Evolutionary conservation across 2,329 filamentous ascomycete genomes (phyloP).

Genomic region (Hymenoscyphus repandus): DNA sequence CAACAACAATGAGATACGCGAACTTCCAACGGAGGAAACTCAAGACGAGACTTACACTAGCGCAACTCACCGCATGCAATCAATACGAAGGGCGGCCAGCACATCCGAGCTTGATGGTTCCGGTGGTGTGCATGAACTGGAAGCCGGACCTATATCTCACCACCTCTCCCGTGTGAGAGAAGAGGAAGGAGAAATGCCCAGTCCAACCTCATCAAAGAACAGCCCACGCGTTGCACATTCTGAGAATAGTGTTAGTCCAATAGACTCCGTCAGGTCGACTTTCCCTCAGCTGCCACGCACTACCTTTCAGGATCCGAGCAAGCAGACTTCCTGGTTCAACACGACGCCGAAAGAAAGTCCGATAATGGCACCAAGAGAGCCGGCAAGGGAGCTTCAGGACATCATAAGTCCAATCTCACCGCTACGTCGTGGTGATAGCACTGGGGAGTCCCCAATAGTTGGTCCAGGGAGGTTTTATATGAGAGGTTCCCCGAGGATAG

Average conservation of each 20-base stretch:
- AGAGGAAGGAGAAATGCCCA: neutral
- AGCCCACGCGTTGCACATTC: neutral
- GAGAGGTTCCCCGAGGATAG: neutral
- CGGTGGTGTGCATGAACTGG: neutral
- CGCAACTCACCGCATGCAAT: neutral
- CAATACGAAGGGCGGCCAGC: neutral
- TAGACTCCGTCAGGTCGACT: neutral
- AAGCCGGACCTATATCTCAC: neutral
- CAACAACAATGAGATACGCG: neutral
- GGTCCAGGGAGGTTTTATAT: neutral
- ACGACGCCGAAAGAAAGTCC: neutral
- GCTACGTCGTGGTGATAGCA: neutral
- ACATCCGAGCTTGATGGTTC: constrained; percentile 1
- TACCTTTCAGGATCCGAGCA: neutral
- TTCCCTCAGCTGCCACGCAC: neutral
- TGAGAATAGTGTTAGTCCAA: neutral
- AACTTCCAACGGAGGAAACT: neutral
- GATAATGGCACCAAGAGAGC: neutral
- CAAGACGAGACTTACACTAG: neutral
- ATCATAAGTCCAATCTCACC: neutral
- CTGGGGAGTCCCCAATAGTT: neutral
- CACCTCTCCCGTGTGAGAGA: neutral
- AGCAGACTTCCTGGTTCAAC: constrained; percentile 2
- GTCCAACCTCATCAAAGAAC: neutral
- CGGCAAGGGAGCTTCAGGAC: neutral